Base-by-base conservation (phyloP, 2,329 filamentous ascomycete species). In the Ophiostoma tasmaniense region DNA sequence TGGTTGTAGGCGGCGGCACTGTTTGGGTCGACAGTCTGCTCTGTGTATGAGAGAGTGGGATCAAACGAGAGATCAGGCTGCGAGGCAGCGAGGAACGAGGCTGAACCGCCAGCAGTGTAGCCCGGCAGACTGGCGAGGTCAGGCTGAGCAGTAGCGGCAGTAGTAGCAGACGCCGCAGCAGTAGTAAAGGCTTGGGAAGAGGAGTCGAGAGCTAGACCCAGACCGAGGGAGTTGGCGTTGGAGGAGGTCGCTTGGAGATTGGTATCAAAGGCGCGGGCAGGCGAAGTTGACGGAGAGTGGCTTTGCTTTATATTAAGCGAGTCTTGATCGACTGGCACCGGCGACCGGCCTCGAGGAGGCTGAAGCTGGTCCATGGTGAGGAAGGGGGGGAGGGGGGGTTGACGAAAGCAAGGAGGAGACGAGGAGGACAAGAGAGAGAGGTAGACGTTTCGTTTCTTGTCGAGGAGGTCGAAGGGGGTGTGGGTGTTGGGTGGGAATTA, bases 271-370 rank as follows among this genome's bases (percentile, higher is more conserved):
- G 64, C 81, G 74, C 79, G 78, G 75, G 77, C 83, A 77, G 84
- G 85, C 76, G 73, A 73, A 13, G 68, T 85, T 75, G 88, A 86
- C 74, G 87, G 85, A 74, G 88, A 89, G 78, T 87, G 87, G 73
- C 81, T 84, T 77, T 87, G 86, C 78, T 84, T 90, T 89, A 90
- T 89, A 88, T 87, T 22, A n/a, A 69, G 83, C 81, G 81, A 77
- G 76, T 79, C 79, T 75, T 85, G 82, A 74, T 83, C 83, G 75
- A 85, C 83, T 76, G 82, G 81, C 75, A 88, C 89, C 73, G 84
- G 85, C 74, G 87, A 89, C 76, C 87, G 86, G 76, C 86, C 86
- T 77, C 85, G 81, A 73, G 75, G 76, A 74, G 76, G 74, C 75
- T 78, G 76, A 72, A 84, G 82, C 77, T 82, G 80, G 80, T 86